Evolutionary conservation across 257 asterid genomes (phyloP).

Genomic region (Solanum clarkiae): DNA sequence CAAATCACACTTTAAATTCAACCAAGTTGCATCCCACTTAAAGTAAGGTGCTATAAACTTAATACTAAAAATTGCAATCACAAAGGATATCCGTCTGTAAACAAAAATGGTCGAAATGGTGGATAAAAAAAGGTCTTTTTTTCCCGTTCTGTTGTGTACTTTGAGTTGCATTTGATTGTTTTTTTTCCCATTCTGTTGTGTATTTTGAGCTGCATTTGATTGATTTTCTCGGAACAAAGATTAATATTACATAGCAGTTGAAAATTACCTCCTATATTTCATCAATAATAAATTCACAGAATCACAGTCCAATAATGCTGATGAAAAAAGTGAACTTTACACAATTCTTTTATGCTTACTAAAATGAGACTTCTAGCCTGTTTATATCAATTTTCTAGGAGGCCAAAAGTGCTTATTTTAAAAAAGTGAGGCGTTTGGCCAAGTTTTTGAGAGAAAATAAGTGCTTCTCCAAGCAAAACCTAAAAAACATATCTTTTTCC

Average conservation of each 20-base stretch:
- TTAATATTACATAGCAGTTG: background rate
- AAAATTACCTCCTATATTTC: background rate
- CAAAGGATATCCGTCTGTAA: background rate
- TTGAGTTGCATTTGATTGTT: background rate
- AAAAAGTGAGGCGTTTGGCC: background rate
- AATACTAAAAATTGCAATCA: background rate
- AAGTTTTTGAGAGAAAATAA: background rate
- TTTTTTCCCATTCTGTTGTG: background rate
- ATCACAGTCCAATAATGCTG: background rate
- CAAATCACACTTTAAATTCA: background rate
- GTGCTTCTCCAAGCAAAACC: background rate
- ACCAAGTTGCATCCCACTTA: no score
- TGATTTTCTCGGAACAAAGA: background rate
- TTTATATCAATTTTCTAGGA: background rate
- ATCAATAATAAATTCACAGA: background rate
- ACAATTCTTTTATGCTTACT: background rate
- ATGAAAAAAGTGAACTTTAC: background rate
- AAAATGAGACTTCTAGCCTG: background rate
- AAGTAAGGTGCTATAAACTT: no score
- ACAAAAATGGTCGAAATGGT: background rate
- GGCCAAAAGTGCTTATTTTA: background rate
- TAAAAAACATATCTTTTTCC: background rate
- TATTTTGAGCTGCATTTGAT: background rate
- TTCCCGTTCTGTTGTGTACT: background rate
- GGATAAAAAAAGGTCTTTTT: background rate